Conservation (phyloP, 495 filamentous ascomycete species). For the Coniosporium apollinis region DNA sequence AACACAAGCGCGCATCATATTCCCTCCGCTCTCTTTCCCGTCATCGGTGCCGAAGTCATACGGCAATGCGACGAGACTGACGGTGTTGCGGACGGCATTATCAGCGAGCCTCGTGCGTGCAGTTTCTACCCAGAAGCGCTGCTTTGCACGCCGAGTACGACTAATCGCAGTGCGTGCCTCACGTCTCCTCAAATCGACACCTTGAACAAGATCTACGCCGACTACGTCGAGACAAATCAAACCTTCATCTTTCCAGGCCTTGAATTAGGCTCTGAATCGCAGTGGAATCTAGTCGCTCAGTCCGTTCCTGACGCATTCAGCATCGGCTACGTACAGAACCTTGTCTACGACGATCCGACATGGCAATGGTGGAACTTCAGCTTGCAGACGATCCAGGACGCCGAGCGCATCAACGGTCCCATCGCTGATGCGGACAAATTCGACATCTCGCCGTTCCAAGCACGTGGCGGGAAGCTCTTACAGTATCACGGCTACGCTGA, state of each 20-base stretch:
- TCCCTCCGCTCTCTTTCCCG: slow-evolving; percentile 29
- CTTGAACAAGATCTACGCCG: slow-evolving; percentile 35
- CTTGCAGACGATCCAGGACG: slow-evolving; percentile 22
- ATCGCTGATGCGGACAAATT: slow-evolving; percentile 30
- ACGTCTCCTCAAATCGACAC: slow-evolving; percentile 38
- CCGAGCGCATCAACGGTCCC: slow-evolving; percentile 28
- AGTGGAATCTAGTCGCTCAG: slow-evolving; percentile 12
- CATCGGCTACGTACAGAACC: slow-evolving; percentile 32
- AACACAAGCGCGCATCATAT: slow-evolving; percentile 34
- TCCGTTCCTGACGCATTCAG: slow-evolving; percentile 24
- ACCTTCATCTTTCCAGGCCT: slow-evolving; percentile 39
- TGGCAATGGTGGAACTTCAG: slow-evolving; percentile 24
- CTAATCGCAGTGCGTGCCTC: slow-evolving; percentile 32
- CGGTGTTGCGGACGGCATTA: slow-evolving; percentile 45
- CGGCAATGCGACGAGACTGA: slow-evolving; percentile 50
- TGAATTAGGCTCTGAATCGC: slow-evolving; percentile 25
- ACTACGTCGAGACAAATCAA: slow-evolving; percentile 33
- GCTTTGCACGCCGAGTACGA: slow-evolving; percentile 25
- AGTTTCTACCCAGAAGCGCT: slow-evolving; percentile 34
- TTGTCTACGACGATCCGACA: slow-evolving; percentile 40
- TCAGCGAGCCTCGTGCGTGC: slow-evolving; percentile 44
- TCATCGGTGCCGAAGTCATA: slow-evolving; percentile 40
- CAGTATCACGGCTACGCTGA: slow-evolving; percentile 38
- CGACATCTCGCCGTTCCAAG: slow-evolving; percentile 30
- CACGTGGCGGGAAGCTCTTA: slow-evolving; percentile 35